Evolutionary conservation across 345 rosid genomes (phyloP).

Genomic region (Laguncularia racemosa): DNA sequence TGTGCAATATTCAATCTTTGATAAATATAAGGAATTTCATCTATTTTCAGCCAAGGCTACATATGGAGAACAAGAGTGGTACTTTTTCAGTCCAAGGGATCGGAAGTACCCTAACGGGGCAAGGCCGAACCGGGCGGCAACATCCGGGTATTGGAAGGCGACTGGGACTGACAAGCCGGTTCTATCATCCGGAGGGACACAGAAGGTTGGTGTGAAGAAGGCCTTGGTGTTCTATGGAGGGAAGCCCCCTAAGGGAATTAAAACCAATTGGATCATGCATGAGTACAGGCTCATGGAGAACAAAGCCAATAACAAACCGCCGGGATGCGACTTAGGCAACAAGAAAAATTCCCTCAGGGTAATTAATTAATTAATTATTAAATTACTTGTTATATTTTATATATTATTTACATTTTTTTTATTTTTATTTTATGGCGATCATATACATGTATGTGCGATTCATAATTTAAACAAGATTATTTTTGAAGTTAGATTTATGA

Average conservation of each 20-base stretch:
- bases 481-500: too few species aligned
- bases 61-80: constrained; percentile 98
- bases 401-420: background rate
- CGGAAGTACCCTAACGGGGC: constrained; percentile 96
- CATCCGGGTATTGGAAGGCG: constrained; percentile 99
- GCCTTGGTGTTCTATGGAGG: constrained; percentile 92
- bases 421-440: background rate
- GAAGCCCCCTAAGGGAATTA: constrained; percentile 96
- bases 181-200: constrained; percentile 45
- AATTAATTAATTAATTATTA: constrained; percentile 7
- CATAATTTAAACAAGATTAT: too few species aligned
- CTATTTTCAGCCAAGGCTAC: constrained; percentile 52
- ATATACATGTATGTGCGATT: too few species aligned
- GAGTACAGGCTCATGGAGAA: constrained; percentile 69
- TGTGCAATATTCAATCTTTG: background rate
- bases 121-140: constrained; percentile 91
- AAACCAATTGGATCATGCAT: constrained; percentile 98
- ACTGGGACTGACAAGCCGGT: constrained; percentile 98
- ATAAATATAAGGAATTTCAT: background rate
- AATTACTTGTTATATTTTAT: background rate
- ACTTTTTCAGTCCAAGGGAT: constrained; percentile 91
- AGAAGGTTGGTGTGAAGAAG: constrained; percentile 85
- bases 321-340: constrained; percentile 53
- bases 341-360: constrained; percentile 90
- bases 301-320: constrained; percentile 47